Base-by-base conservation (phyloP, 208 protist species). In the Blastocrithidia nonstop region DNA sequence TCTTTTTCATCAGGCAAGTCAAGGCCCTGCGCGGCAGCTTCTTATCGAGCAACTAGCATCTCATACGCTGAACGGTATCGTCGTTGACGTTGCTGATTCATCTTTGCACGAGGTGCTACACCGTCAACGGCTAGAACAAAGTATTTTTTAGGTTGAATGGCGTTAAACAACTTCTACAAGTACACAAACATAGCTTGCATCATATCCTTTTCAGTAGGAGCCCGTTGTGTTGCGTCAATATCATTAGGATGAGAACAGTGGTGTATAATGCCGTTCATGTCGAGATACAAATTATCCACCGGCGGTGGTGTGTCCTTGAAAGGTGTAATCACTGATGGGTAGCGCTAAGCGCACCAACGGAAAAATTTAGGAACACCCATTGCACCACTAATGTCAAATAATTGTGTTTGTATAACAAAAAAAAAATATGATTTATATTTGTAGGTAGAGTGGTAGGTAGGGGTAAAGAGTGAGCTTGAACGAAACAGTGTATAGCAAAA, bases 231-330 rank as follows among this genome's bases (percentile, higher is more conserved):
- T n/a, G 66, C 71, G 43, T 94, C 76, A n/a, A 85, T 59, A 45
- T 94, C 84, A 64, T 97, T 93, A 24, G 96, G 78, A 57, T 99
- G 95, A 19, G 88, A 95, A 69, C 96, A 98, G 55, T 95, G 93
- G 71, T 99, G 98, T 52, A 99, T 99, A 54, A 99, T 97, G 37
- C 97, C 96, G 61, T 99, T 99, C 94, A 99, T 98, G 64, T 99
- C 98, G 26, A 99, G 75, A 72, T 99, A 99, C 13, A 99, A 71
- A 71, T 99, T 99, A 78, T 99, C 98, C 44, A 96, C 87, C 17
- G 74, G 71, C 1, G 82, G 77, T n/a, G 71, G 74, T n/a, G 57
- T 73, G 47, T 94, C 80, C 46, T 86, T 78, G 45, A 96, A 86
- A 15, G 73, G 67, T 13, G 78, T 88, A 43, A 95, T 94, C 32